These are phyloP conservation scores for Fusarium succisae DNA, from an alignment of 2,329 filamentous ascomycete species.

Conservation along the genomic window DNA sequence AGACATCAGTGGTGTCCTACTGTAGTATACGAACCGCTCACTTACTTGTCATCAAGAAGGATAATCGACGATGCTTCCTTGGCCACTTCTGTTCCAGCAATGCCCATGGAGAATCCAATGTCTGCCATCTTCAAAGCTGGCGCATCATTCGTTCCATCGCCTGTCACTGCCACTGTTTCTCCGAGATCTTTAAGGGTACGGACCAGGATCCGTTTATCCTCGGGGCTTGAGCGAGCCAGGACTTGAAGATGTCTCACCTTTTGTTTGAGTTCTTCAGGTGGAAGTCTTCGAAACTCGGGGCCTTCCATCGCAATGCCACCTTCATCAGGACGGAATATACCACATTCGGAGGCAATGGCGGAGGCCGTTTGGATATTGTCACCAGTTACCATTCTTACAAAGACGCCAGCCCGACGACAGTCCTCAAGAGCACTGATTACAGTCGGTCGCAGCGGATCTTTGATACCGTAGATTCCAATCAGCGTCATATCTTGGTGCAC, in stretches of 20 bases:
- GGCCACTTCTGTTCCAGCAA: constrained; percentile 70
- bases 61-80: constrained; percentile 72
- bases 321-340: constrained; percentile 54
- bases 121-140: constrained; percentile 69
- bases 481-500: constrained; percentile 56
- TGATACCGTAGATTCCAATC: constrained; percentile 68
- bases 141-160: constrained; percentile 71
- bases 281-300: constrained; percentile 65
- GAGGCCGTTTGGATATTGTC: constrained; percentile 57
- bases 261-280: constrained; percentile 60
- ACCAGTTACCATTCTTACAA: constrained; percentile 71
- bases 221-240: constrained; percentile 71
- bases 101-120: constrained; percentile 72
- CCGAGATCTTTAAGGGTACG: constrained; percentile 69
- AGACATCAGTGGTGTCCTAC: constrained; percentile 5
- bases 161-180: constrained; percentile 67
- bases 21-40: not conserved
- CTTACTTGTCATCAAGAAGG: constrained; percentile 66
- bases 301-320: constrained; percentile 74
- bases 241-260: constrained; percentile 70
- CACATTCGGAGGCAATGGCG: constrained; percentile 57
- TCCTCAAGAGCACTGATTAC: constrained; percentile 70
- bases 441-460: constrained; percentile 70
- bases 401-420: constrained; percentile 72
- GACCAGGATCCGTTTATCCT: constrained; percentile 73